A percentile compares a stretch with the other conserved stretches of the same genome.
Evolutionary conservation across 139 green algal genomes (phyloP).

Genomic region (Coccomyxa sp.): DNA sequence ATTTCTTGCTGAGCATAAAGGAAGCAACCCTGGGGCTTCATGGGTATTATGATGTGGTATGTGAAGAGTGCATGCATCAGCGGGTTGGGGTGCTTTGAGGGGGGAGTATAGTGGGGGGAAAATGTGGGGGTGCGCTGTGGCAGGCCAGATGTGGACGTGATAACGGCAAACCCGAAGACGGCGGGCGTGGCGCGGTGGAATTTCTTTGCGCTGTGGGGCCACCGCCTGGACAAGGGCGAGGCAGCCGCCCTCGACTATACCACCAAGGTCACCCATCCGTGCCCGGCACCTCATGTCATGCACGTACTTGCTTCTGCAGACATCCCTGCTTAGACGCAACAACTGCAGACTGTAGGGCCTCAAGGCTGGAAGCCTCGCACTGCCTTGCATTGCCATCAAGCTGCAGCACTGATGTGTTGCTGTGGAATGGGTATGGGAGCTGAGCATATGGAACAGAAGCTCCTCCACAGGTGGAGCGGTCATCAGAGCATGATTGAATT

Average conservation of each 20-base stretch:
- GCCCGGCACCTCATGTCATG: neutral
- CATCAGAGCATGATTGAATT: neutral
- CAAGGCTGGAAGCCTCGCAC: too few species aligned
- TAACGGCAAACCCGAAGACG: slow-evolving; percentile 86
- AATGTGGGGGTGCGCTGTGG: neutral
- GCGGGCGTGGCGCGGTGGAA: slow-evolving; percentile 83
- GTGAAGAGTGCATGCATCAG: neutral
- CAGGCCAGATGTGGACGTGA: slow-evolving; percentile 45
- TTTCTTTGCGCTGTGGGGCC: slow-evolving; percentile 82
- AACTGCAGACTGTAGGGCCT: too few species aligned
- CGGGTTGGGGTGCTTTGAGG: too few species aligned
- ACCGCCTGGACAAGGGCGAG: slow-evolving; percentile 43
- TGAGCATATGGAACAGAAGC: too few species aligned
- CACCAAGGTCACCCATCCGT: slow-evolving; percentile 25
- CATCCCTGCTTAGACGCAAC: neutral
- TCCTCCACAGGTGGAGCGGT: too few species aligned
- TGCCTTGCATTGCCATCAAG: too few species aligned
- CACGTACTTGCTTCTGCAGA: neutral
- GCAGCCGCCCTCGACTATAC: slow-evolving; percentile 42
- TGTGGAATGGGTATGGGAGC: neutral
- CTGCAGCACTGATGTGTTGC: neutral
- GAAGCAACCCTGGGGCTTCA: neutral
- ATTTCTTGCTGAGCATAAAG: neutral
- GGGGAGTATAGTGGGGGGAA: too few species aligned
- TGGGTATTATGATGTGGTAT: neutral